These are phyloP conservation scores for Solanum chiquidenum DNA, from an alignment of 257 asterid species.

Conservation along the genomic window DNA sequence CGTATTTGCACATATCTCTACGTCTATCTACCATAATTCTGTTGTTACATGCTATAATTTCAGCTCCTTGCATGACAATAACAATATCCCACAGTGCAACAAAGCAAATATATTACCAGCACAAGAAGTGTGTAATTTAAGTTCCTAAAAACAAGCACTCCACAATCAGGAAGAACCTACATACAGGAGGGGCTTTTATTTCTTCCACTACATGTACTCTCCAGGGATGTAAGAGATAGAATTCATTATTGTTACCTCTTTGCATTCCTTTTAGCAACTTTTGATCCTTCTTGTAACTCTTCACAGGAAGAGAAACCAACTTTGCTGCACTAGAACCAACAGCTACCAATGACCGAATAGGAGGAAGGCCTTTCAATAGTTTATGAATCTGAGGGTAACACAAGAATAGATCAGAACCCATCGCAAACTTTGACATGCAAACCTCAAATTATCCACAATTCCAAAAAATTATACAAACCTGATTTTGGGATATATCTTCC, in stretches of 20 bases:
- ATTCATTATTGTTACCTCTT: conserved; percentile 49
- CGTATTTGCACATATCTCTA: background rate
- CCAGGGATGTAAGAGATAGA: background rate
- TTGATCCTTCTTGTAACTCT: conserved; percentile 72
- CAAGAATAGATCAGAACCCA: background rate
- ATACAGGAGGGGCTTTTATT: background rate
- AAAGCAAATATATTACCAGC: background rate
- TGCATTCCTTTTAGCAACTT: conserved; percentile 93
- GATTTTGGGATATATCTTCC: conserved; percentile 94
- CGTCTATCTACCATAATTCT: background rate
- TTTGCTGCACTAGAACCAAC: conserved; percentile 98
- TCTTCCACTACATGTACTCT: background rate
- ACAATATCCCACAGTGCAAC: background rate
- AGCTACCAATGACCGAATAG: conserved; percentile 83
- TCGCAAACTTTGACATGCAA: conserved; percentile 10
- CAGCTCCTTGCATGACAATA: background rate
- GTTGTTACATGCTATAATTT: background rate
- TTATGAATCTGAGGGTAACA: conserved; percentile 53
- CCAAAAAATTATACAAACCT: conserved; percentile 34
- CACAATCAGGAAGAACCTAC: background rate
- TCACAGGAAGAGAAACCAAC: conserved; percentile 79
- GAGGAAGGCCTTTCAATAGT: conserved; percentile 92
- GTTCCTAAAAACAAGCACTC: background rate
- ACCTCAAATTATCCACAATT: background rate
- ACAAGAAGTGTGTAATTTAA: background rate